Conservation (phyloP, 805 yeast genomes). For the Debaryomyces tyrocola region DNA sequence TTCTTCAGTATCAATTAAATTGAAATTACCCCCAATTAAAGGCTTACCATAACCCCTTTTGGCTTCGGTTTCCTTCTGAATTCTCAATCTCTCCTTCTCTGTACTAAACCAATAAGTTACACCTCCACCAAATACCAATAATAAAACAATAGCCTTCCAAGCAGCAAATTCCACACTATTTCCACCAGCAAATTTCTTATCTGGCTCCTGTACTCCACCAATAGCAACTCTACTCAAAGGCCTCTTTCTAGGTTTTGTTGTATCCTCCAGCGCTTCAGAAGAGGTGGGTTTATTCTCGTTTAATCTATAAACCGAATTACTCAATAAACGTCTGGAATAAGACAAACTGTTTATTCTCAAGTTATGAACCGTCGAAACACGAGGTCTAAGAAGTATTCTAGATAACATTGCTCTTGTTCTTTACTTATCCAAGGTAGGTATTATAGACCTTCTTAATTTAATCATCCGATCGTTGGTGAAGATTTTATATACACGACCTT, state of each 20-base stretch:
- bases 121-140: conserved; percentile 69
- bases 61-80: conserved; percentile 77
- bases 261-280: not conserved
- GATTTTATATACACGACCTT: too few species aligned
- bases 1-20: conserved; percentile 69
- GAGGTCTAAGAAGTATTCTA: not conserved
- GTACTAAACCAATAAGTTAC: conserved; percentile 67
- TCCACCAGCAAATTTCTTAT: conserved; percentile 35
- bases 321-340: conserved; percentile 1
- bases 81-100: conserved; percentile 74
- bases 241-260: conserved; percentile 33
- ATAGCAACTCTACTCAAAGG: conserved; percentile 81
- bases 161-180: conserved; percentile 68
- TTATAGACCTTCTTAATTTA: too few species aligned
- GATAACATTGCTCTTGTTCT: not conserved
- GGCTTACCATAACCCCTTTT: conserved; percentile 92
- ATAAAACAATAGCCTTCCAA: conserved; percentile 77
- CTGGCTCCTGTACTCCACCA: conserved; percentile 50
- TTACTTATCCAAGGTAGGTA: too few species aligned
- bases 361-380: not conserved
- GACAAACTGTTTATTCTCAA: not conserved
- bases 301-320: conserved; percentile 1
- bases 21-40: conserved; percentile 87
- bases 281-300: not conserved
- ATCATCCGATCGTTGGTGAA: too few species aligned